Percentiles rank a stretch among this genome's conserved stretches.
Evolutionary conservation across 1,139 yeast species (phyloP).

Genomic region (Saccharomycopsis phalli): DNA sequence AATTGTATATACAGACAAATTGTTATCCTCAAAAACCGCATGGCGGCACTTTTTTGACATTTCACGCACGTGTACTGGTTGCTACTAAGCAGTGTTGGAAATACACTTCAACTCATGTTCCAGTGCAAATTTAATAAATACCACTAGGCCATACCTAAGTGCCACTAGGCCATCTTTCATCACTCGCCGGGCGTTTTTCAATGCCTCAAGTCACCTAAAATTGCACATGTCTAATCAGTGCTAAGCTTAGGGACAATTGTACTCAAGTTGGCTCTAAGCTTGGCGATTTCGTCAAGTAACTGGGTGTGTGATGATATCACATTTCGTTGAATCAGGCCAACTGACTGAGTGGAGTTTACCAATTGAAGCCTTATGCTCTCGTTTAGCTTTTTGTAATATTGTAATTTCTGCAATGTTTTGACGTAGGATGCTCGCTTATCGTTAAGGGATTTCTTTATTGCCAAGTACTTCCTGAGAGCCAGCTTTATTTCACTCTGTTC

Average conservation of each 20-base stretch:
- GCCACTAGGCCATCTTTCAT: no score
- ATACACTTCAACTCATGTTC: no score
- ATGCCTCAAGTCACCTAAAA: no score
- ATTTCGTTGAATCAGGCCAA: conserved; percentile 7
- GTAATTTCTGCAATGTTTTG: conserved; percentile 5
- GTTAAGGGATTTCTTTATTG: conserved; percentile 1
- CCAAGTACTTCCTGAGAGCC: conserved; percentile 4
- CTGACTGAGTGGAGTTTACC: not conserved
- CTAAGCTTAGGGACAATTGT: not conserved
- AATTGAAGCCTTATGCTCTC: not conserved
- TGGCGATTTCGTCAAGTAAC: conserved; percentile 14
- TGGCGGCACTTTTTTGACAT: no score
- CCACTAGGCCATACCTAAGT: no score
- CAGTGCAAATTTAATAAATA: no score
- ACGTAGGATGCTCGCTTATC: conserved; percentile 5
- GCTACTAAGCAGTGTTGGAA: no score
- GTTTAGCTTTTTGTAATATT: conserved; percentile 12
- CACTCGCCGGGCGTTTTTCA: no score
- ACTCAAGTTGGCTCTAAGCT: conserved; percentile 6
- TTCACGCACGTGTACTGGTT: no score
- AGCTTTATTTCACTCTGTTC: conserved; percentile 9
- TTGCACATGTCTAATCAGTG: no score
- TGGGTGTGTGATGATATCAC: conserved; percentile 12
- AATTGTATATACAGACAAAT: no score
- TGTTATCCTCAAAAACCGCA: no score